phyloP scores from a whole-genome alignment of 108 stramenopile species.

The Hondaea fermentalgiana region DNA sequence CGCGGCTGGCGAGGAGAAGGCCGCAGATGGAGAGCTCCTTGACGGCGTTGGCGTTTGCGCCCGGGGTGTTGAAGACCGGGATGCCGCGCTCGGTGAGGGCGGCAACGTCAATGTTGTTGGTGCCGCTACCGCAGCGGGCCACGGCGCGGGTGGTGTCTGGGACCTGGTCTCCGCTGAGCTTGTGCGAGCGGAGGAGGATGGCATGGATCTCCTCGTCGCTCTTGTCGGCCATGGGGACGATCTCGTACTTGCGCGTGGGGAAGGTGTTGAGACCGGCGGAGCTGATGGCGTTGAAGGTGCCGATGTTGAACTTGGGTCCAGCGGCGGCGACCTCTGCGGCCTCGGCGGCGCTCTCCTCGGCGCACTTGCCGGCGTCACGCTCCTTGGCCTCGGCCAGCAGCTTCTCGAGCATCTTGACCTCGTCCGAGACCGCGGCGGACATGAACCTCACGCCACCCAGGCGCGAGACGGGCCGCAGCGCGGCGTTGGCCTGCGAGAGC shows the following conservation, averaged over 20 bases:
- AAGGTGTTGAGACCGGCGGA: constrained; percentile 33
- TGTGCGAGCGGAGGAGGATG: constrained; percentile 74
- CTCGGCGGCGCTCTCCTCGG: not conserved
- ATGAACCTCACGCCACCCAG: not conserved
- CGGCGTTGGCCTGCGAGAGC: not conserved
- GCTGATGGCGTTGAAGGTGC: constrained; percentile 83
- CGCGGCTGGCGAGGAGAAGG: constrained; percentile 65
- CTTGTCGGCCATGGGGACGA: constrained; percentile 9
- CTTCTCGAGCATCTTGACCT: constrained; percentile 20
- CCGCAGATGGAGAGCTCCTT: constrained; percentile 82
- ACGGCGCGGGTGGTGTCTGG: constrained; percentile 70
- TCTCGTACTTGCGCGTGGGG: not conserved
- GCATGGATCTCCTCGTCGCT: constrained; percentile 52
- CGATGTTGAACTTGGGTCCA: constrained; percentile 65
- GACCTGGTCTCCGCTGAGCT: constrained; percentile 72
- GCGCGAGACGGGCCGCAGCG: not conserved
- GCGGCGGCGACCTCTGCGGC: not conserved
- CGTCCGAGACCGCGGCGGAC: not conserved
- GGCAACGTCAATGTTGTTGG: constrained; percentile 82
- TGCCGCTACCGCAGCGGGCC: constrained; percentile 86
- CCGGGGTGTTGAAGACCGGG: constrained; percentile 92
- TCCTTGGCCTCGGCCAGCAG: constrained; percentile 8
- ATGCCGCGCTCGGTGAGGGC: constrained; percentile 83
- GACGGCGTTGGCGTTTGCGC: constrained; percentile 88
- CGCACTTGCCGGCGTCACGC: not conserved